Percentiles rank a stretch among this genome's conserved stretches.
Conservation (phyloP, 2,329 filamentous ascomycete genomes). For the Chaetomium sp. region DNA sequence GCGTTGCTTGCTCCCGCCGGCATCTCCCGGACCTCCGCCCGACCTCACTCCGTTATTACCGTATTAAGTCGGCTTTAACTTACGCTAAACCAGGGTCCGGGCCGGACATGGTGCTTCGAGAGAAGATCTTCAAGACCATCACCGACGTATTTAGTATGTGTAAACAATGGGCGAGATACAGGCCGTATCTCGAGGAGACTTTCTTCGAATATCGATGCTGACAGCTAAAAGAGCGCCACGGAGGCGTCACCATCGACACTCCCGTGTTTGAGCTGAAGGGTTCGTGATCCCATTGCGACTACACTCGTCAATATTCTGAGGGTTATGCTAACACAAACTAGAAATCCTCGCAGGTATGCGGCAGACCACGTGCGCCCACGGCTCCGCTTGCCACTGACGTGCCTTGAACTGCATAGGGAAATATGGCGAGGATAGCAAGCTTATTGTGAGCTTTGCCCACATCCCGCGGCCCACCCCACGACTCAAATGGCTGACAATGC, state of each 20-base stretch:
- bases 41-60: not conserved
- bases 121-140: slow-evolving; percentile 23
- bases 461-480: not conserved
- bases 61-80: not conserved
- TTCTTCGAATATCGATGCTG: slow-evolving; percentile 7
- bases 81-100: slow-evolving; percentile 41
- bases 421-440: slow-evolving; percentile 73
- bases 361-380: not conserved
- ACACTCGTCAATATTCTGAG: slow-evolving; percentile 39
- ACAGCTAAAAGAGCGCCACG: slow-evolving; percentile 47
- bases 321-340: slow-evolving; percentile 32
- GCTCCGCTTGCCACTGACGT: slow-evolving; percentile 6
- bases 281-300: not conserved
- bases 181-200: not conserved
- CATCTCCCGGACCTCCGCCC: not conserved
- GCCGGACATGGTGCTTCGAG: slow-evolving; percentile 55
- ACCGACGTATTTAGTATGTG: slow-evolving; percentile 23
- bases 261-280: slow-evolving; percentile 68
- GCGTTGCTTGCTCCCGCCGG: not conserved
- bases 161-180: not conserved
- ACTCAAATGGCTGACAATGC: not conserved
- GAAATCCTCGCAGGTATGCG: slow-evolving; percentile 21
- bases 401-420: slow-evolving; percentile 48
- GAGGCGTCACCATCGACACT: slow-evolving; percentile 64
- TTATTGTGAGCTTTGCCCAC: slow-evolving; percentile 20